Conservation (phyloP, 306 rosid genomes). For the Urtica urens region DNA sequence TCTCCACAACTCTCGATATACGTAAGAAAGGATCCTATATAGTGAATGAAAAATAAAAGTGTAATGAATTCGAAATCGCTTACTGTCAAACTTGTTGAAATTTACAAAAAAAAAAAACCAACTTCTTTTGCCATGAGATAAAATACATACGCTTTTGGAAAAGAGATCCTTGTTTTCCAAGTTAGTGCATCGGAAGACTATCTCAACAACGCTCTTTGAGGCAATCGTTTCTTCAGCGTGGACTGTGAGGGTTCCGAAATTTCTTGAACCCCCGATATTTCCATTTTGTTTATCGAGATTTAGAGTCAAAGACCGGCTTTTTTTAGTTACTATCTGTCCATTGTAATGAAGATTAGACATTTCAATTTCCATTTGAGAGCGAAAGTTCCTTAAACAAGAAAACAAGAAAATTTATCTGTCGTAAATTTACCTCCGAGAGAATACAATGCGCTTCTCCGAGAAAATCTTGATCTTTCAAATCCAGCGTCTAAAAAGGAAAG, state of each 20-base stretch:
- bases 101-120: slow-evolving; percentile 1
- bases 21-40: slow-evolving; percentile 78
- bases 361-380: not conserved
- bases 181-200: slow-evolving; percentile 50
- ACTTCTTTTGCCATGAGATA: not conserved
- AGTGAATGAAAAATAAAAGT: not conserved
- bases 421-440: slow-evolving; percentile 68
- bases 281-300: slow-evolving; percentile 32
- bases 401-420: not conserved
- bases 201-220: slow-evolving; percentile 54
- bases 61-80: not conserved
- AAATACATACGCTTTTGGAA: slow-evolving; percentile 57
- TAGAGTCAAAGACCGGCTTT: slow-evolving; percentile 33
- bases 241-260: slow-evolving; percentile 49
- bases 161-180: slow-evolving; percentile 68
- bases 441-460: slow-evolving; percentile 64
- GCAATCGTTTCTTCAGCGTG: slow-evolving; percentile 67
- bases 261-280: slow-evolving; percentile 21
- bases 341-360: not conserved
- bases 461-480: slow-evolving; percentile 66
- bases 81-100: not conserved
- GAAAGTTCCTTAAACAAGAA: not conserved
- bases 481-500: slow-evolving; percentile 37
- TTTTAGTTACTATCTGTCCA: slow-evolving; percentile 66
- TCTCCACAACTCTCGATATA: slow-evolving; percentile 69